Evolutionary conservation across 1,139 yeast species (phyloP).

Genomic region (Trichomonascaceae sp.): DNA sequence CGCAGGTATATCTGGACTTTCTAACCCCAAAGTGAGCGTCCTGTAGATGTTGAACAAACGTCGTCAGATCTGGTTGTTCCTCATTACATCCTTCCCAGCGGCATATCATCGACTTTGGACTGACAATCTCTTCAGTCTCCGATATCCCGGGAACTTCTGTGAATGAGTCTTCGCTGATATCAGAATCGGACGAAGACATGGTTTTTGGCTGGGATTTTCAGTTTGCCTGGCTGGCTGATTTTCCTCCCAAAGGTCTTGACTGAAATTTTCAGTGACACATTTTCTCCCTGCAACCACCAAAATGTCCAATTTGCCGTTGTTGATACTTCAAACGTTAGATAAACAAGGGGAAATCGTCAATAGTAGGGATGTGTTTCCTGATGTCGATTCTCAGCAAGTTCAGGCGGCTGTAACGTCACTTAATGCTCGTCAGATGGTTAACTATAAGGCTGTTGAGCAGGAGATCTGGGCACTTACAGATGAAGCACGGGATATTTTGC

Average conservation of each 20-base stretch:
- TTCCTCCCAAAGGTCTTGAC: neutral
- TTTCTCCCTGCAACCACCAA: conserved; percentile 3
- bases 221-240: neutral
- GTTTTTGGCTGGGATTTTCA: neutral
- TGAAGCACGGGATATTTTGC: conserved; percentile 77
- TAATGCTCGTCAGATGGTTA: conserved; percentile 76
- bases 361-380: conserved; percentile 54
- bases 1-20: conserved; percentile 47
- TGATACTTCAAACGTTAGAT: conserved; percentile 57
- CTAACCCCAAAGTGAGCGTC: conserved; percentile 36
- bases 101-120: conserved; percentile 25
- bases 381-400: conserved; percentile 46
- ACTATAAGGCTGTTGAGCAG: conserved; percentile 64
- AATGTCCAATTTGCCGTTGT: conserved; percentile 45
- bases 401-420: conserved; percentile 82
- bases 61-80: conserved; percentile 29
- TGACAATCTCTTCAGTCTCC: conserved; percentile 10
- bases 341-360: conserved; percentile 56
- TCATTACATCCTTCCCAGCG: conserved; percentile 36
- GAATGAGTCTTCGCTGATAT: conserved; percentile 17
- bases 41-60: conserved; percentile 36
- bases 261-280: conserved; percentile 7
- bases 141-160: conserved; percentile 18
- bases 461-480: conserved; percentile 70
- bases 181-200: conserved; percentile 1